Evolutionary conservation across 2,329 filamentous ascomycete genomes (phyloP), one percentile per base, ranked within the genome.

Genomic region (Exophiala xenobiotica): DNA sequence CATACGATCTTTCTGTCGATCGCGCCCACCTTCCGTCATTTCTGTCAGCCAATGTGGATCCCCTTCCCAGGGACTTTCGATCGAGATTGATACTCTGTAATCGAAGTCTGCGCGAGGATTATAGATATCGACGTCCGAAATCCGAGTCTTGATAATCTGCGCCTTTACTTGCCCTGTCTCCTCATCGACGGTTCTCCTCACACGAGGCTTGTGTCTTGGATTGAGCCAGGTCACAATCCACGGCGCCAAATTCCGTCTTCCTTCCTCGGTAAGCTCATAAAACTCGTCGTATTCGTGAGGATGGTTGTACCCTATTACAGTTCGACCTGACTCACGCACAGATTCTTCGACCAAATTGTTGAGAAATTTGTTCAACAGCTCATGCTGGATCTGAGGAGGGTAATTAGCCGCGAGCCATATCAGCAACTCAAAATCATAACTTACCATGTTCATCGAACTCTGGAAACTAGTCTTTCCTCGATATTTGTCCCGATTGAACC

Each of bases 51-150:
- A 72, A 6, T 83, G 76, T 0, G 87, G 64, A 1, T 82, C 76
- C 19, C 90, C 89, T 3, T 90, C 79, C 74, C 85, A 95, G 47
- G 86, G 80, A 81, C 95, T 90, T 81, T 99, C 95, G 2, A 99
- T 79, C 65, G 96, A 97, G 65, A 99, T 84, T 63, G 90, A 95
- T 61, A 99, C 85, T 8, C 93, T 88, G 71, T 90, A 96, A 70
- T 99, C 93, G 64, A 96, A 88, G 2, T 82, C 81, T 6, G 80
- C 81, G 43, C 76, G 75, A 0, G 93, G 92, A 61, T 90, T 87
- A 69, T 87, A 86, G 14, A 99, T 79, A 63, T 96, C 87, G n/a
- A 96, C 74, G 67, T 99, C 90, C 20, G 82, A 85, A 11, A 97
- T 78, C n/a, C 90, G 83, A 20, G 85, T 83, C 74, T 99, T 99